Base-by-base conservation (phyloP, 1,284 basidiomycete genomes). In the Mycosarcoma mackinlayi region DNA sequence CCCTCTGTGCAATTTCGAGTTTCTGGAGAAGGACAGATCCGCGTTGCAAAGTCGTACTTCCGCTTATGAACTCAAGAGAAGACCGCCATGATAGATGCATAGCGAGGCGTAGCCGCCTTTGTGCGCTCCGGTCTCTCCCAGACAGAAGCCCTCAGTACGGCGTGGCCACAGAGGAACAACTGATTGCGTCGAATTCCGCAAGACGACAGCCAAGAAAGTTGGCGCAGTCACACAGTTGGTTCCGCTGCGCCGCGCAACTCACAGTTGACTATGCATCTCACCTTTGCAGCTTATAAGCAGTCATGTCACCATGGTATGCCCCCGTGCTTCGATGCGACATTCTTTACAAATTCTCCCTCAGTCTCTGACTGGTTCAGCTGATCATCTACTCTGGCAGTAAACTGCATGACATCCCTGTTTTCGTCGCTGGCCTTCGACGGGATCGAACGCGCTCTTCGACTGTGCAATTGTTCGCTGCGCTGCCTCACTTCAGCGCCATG, bases 51-150 rank as follows among this genome's bases (percentile, higher is more conserved):
- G 34, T 24, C 10, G 10, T 41, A 51, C 53, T 56, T 56, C 60
- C 60, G 60, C 19, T 52, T 47, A 63, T 63, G 60, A 63, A 55
- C 34, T 48, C n/a, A 30, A 46, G 30, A 40, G 41, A 55, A 18
- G 11, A 33, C 50, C 35, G 52, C 52, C 46, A 55, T 42, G 39
- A 16, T 54, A n/a, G 25, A 35, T 25, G 23, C 23, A 28, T 44
- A 33, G 30, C 19, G 18, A 23, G 39, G 18, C 19, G 11, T 14
- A 24, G 33, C 33, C 33, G 33, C 33, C 11, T 14, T 14, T 6
- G 13, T 16, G 33, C 7, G 13, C 37, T 37, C 28, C 31, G 31
- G 37, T 28, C 30, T 44, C 31, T 44, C 21, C 14, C 24, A 19
- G 27, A 18, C 14, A 27, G 4, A 16, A 8, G 8, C 16, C 4